Conservation (phyloP, 306 rosid species). For the Medicago arabica region DNA sequence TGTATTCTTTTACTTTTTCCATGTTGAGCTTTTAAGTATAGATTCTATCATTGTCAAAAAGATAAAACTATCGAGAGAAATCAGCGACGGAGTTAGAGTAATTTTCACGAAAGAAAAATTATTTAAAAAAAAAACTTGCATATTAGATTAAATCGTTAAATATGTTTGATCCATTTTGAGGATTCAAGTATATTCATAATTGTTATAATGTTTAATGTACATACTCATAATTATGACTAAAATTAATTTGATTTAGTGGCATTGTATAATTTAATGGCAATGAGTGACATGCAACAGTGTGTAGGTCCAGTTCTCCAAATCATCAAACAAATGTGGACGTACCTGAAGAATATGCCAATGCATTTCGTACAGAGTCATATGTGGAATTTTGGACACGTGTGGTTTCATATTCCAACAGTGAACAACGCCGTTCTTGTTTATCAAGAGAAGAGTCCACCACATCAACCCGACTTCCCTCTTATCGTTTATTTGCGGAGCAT, state of each 20-base stretch:
- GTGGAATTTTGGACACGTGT: constrained; percentile 82
- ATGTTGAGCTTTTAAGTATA: too few relatives aligned
- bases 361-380: constrained; percentile 85
- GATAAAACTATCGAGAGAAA: too few relatives aligned
- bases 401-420: constrained; percentile 38
- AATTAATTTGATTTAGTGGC: neutral
- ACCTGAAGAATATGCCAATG: constrained; percentile 75
- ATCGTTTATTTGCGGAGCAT: constrained; percentile 73
- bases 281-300: constrained; percentile 35
- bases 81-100: too few relatives aligned
- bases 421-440: constrained; percentile 36
- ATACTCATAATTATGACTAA: neutral
- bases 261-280: neutral
- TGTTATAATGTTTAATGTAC: neutral
- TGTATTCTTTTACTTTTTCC: too few relatives aligned
- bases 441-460: constrained; percentile 37
- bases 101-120: too few relatives aligned
- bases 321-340: constrained; percentile 50
- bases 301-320: constrained; percentile 19
- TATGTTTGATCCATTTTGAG: too few relatives aligned
- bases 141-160: too few relatives aligned
- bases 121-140: too few relatives aligned
- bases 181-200: too few relatives aligned
- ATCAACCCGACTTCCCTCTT: constrained; percentile 73
- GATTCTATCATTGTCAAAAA: too few relatives aligned